Base-by-base conservation (phyloP, 768 basidiomycete species). In the Lyophyllum decastes region DNA sequence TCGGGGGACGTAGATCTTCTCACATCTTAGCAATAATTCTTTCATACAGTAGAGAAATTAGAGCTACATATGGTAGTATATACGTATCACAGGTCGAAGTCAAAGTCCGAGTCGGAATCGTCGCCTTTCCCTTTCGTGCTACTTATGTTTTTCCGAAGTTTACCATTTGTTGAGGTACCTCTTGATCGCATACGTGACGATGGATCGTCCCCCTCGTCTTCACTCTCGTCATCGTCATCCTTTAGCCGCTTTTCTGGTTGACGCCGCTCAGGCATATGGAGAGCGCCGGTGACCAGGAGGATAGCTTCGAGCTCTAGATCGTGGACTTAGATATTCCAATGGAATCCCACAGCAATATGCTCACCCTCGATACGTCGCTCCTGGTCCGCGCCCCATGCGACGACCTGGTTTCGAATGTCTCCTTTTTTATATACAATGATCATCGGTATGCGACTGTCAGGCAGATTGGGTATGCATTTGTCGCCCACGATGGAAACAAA, bases 401-500 rank as follows among this genome's bases (percentile, higher is more conserved):
- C 78, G 12, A 97, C 77, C 70, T 98, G 94, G 60, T 90, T 89
- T 47, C 83, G 78, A 33, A 98, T 89, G 44, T 95, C 90, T n/a
- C 97, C 97, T 63, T 89, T 89, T 46, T 90, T 86, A 73, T 99
- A 98, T 27, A 96, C 76, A 62, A 99, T 87, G 56, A 98, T 76
- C 80, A 96, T 98, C 1, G 97, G 97, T 40, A 94, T 74, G 51
- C 94, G 87, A 35, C 84, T 79, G 65, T 98, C 97, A 14, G 95
- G 96, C 34, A 98, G 87, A 72, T 98, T 89, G n/a, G 92, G 87
- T 64, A 99, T 97, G 76, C 94, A 96, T 72, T 94, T 94, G 74
- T 92, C 85, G 35, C 95, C 94, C 3, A 95, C 86, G 64, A 98
- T 98, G 11, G 92, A 94, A 59, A 98, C 90, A 64, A 99, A 97